phyloP scores from a whole-genome alignment of 1,284 basidiomycete genomes.

The Porogramme epimiltina region DNA sequence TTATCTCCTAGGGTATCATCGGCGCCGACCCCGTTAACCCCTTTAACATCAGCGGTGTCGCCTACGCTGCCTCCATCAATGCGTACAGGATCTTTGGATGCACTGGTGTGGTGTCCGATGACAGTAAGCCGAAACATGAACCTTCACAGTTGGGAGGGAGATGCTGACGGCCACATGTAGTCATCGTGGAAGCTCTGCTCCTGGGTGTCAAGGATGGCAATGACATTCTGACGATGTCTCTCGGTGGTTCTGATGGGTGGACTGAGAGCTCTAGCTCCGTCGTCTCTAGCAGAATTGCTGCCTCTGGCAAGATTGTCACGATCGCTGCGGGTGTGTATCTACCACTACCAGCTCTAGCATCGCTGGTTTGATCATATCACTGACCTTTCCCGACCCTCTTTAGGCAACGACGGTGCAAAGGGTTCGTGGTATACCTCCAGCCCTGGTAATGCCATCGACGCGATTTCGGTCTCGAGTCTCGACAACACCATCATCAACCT shows the following conservation, averaged over 20 bases:
- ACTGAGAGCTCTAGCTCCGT: conserved; percentile 52
- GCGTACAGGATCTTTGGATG: conserved; percentile 55
- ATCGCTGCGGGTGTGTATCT: conserved; percentile 43
- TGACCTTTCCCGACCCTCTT: neutral
- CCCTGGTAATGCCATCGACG: conserved; percentile 51
- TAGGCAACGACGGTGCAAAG: conserved; percentile 39
- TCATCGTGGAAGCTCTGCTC: conserved; percentile 51
- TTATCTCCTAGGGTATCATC: conserved; percentile 54
- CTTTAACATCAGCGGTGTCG: conserved; percentile 59
- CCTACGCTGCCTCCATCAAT: conserved; percentile 45
- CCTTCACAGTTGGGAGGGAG: neutral
- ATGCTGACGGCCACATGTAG: conserved; percentile 26
- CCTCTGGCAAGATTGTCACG: conserved; percentile 53
- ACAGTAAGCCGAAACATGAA: conserved; percentile 36
- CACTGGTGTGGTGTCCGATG: conserved; percentile 43
- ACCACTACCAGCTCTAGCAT: neutral
- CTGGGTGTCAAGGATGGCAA: conserved; percentile 48
- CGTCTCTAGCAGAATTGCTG: conserved; percentile 56
- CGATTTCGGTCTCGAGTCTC: conserved; percentile 50
- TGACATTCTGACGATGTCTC: conserved; percentile 65
- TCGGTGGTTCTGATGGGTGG: conserved; percentile 66
- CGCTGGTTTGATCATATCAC: neutral
- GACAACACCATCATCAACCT: conserved; percentile 47
- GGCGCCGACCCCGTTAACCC: conserved; percentile 56
- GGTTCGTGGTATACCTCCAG: conserved; percentile 52